phyloP scores from a whole-genome alignment of 2,329 filamentous ascomycete genomes.

The Eutypella sp. region DNA sequence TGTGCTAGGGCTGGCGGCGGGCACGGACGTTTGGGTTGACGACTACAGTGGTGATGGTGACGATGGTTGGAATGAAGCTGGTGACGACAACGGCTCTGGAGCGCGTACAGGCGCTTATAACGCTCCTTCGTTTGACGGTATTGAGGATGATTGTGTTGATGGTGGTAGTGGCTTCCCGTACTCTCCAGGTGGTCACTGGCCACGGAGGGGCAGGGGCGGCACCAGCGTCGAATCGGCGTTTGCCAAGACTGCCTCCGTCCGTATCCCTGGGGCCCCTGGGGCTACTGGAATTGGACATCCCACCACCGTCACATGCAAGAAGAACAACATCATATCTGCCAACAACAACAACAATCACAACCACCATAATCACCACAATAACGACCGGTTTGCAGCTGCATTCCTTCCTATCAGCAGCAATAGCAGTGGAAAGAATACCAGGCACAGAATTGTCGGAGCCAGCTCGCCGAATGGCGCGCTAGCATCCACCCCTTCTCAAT shows the following conservation, averaged over 20 bases:
- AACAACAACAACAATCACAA: too few relatives aligned
- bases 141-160: too few relatives aligned
- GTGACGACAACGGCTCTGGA: constrained; percentile 10
- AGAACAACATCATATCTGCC: constrained; percentile 3
- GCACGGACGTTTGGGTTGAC: not conserved
- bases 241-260: constrained; percentile 16
- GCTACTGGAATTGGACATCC: not conserved
- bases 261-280: too few relatives aligned
- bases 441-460: too few relatives aligned
- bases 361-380: too few relatives aligned
- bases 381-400: not conserved
- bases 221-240: constrained; percentile 3
- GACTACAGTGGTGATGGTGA: not conserved
- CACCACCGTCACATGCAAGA: too few relatives aligned
- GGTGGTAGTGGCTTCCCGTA: too few relatives aligned
- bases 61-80: not conserved
- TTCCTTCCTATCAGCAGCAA: not conserved
- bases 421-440: too few relatives aligned
- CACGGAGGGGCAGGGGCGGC: constrained; percentile 4
- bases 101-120: too few relatives aligned
- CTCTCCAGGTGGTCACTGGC: constrained; percentile 4
- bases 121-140: too few relatives aligned
- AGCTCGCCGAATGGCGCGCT: constrained; percentile 12
- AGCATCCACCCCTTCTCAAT: not conserved
- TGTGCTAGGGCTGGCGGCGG: not conserved